phyloP scores from a whole-genome alignment of 768 basidiomycete genomes.

The Lactarius deliciosus region DNA sequence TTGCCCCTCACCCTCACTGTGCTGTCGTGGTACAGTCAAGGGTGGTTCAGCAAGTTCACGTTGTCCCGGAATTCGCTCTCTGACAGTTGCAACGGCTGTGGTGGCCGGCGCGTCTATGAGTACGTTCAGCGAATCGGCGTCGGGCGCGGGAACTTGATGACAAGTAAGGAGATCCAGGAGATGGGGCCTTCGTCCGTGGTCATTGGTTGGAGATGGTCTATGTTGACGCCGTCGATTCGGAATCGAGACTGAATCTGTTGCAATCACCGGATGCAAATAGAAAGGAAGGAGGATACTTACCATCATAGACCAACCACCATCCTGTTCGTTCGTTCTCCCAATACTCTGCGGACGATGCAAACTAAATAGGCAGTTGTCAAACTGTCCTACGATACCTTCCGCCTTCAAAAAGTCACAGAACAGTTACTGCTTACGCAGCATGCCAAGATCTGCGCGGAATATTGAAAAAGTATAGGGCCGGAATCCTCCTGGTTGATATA shows the following conservation, averaged over 20 bases:
- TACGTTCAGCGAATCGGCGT: slow-evolving; percentile 74
- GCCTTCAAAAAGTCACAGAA: slow-evolving; percentile 92
- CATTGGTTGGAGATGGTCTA: slow-evolving; percentile 90
- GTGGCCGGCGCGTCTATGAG: slow-evolving; percentile 84
- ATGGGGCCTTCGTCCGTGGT: slow-evolving; percentile 84
- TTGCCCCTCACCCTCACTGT: slow-evolving; percentile 37
- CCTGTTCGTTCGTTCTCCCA: slow-evolving; percentile 83
- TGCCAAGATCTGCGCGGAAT: slow-evolving; percentile 85
- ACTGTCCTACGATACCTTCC: slow-evolving; percentile 94
- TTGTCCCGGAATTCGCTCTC: slow-evolving; percentile 80
- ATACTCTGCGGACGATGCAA: slow-evolving; percentile 96
- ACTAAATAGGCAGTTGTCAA: slow-evolving; percentile 98
- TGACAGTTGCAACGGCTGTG: slow-evolving; percentile 49
- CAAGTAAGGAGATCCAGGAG: slow-evolving; percentile 96
- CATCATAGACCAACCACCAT: slow-evolving; percentile 61
- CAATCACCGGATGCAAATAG: neutral
- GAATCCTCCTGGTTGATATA: slow-evolving; percentile 92
- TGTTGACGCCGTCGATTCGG: slow-evolving; percentile 93
- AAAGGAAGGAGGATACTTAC: slow-evolving; percentile 1
- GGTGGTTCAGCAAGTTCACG: slow-evolving; percentile 85
- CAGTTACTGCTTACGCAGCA: slow-evolving; percentile 88
- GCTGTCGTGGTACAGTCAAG: slow-evolving; percentile 63
- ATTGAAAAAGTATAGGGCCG: slow-evolving; percentile 90
- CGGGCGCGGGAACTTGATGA: slow-evolving; percentile 92
- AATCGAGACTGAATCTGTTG: slow-evolving; percentile 70